phyloP scores from a whole-genome alignment of 768 basidiomycete genomes.

The Lepiota brunneoincarnata region DNA sequence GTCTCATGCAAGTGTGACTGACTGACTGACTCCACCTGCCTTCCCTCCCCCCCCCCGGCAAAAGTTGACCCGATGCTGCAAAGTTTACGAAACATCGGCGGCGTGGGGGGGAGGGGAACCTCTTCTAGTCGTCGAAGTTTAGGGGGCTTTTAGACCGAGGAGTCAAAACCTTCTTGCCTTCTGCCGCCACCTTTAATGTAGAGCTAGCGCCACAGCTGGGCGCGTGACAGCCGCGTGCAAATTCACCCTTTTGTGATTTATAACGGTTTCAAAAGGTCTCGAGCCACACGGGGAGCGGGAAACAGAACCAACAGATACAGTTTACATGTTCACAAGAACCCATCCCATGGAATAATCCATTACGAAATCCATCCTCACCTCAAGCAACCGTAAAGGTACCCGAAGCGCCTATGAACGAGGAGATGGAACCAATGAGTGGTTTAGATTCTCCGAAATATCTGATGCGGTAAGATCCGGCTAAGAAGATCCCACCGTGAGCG shows the following conservation, averaged over 20 bases:
- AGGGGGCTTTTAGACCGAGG: too few relatives aligned
- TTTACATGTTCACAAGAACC: slow-evolving; percentile 47
- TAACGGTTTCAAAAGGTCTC: not conserved
- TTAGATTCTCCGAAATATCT: slow-evolving; percentile 78
- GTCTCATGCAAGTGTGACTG: too few relatives aligned
- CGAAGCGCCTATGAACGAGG: slow-evolving; percentile 60
- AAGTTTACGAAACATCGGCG: too few relatives aligned
- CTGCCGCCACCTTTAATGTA: slow-evolving; percentile 20
- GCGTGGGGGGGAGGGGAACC: too few relatives aligned
- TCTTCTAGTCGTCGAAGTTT: too few relatives aligned
- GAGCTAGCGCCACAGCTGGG: too few relatives aligned
- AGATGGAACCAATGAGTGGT: slow-evolving; percentile 58
- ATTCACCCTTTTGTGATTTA: not conserved
- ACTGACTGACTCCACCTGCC: too few relatives aligned
- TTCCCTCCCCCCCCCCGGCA: too few relatives aligned
- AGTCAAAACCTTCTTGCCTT: slow-evolving; percentile 36
- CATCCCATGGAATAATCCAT: slow-evolving; percentile 40
- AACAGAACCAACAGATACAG: not conserved
- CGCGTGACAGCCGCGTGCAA: not conserved
- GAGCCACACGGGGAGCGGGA: too few relatives aligned
- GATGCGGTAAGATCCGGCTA: slow-evolving; percentile 71
- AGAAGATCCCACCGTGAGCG: not conserved
- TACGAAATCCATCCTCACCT: slow-evolving; percentile 52
- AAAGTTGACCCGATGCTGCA: too few relatives aligned
- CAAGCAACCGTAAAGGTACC: slow-evolving; percentile 58